These are phyloP conservation scores for Hypoxylon sp. DNA, from an alignment of 2,329 filamentous ascomycete genomes.

Conservation along the genomic window DNA sequence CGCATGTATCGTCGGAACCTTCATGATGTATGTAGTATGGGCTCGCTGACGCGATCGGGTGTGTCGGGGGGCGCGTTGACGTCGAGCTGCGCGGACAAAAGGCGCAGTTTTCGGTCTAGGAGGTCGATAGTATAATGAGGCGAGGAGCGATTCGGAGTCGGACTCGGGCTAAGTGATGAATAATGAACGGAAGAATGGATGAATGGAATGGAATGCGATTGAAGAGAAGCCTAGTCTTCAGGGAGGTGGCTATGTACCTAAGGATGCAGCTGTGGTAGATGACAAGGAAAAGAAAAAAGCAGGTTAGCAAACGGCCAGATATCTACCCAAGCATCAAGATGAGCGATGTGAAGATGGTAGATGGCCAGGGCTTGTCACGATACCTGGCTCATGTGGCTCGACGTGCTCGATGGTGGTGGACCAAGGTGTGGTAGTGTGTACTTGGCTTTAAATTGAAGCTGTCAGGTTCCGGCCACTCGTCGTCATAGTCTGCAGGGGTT, in stretches of 20 bases:
- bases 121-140: background rate
- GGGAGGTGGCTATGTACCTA: background rate
- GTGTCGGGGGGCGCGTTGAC: constrained; percentile 23
- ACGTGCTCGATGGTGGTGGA: constrained; percentile 23
- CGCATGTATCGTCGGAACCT: constrained; percentile 56
- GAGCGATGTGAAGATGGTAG: constrained; percentile 9
- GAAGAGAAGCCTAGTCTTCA: constrained; percentile 13
- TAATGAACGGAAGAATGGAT: constrained; percentile 23
- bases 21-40: constrained; percentile 54
- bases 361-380: constrained; percentile 25
- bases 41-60: constrained; percentile 33
- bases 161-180: constrained; percentile 15
- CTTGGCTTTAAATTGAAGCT: constrained; percentile 19
- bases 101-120: background rate
- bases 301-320: background rate
- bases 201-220: constrained; percentile 22
- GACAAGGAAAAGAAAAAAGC: constrained; percentile 5
- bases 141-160: constrained; percentile 1
- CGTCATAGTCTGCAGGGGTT: constrained; percentile 36
- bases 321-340: constrained; percentile 12
- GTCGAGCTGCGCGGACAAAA: background rate
- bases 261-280: background rate
- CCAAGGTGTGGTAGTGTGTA: constrained; percentile 1
- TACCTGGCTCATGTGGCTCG: constrained; percentile 29
- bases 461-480: constrained; percentile 10